Base-by-base conservation (phyloP, 768 basidiomycete species). In the Rubroboletus pulcherrimus region DNA sequence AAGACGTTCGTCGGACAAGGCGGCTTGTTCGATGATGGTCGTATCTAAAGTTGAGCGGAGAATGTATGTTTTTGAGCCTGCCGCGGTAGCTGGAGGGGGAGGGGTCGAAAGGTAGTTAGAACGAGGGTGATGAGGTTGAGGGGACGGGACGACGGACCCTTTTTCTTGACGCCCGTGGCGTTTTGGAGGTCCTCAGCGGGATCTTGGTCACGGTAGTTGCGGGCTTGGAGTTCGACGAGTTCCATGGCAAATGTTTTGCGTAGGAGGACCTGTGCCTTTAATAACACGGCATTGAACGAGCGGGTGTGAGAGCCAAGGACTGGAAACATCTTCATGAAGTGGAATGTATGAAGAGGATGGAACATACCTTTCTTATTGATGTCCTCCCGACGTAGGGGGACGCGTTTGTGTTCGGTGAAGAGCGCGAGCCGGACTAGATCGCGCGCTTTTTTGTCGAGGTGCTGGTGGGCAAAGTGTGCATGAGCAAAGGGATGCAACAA, bases 341-440 rank as follows among this genome's bases (percentile, higher is more conserved):
- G 1, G 21, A 14, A 53, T 0, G 26, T 19, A 41, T 5, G 7
- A 15, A 21, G 21, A 19, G n/a, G 9, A 17, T 14, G 19, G 29
- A 4, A 1, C 33, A 35, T 15, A 86, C 94, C 84, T 78, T 90
- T 90, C 73, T 93, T 94, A 38, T 79, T 83, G 48, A 95, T 89
- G 39, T 96, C 93, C n/a, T 93, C 89, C 39, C 91, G 78, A 37
- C 81, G 80, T 47, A 97, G 70, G 2, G 84, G 77, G 11, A 74
- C 70, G 49, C 91, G 79, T 65, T 78, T 83, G 52, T 88, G 83
- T 67, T 96, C 93, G 5, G 76, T 78, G 69, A 93, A 95, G 40
- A 98, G 75, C 3, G 92, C 91, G 24, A 92, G 78, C 17, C 93
- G 81, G 10, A 89, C 89, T 33, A 96, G 78, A 49, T 86, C 83